Percentiles rank a stretch among this genome's conserved stretches.
phyloP scores from a whole-genome alignment of 2,329 filamentous ascomycete species.

The Xylariales sp. region DNA sequence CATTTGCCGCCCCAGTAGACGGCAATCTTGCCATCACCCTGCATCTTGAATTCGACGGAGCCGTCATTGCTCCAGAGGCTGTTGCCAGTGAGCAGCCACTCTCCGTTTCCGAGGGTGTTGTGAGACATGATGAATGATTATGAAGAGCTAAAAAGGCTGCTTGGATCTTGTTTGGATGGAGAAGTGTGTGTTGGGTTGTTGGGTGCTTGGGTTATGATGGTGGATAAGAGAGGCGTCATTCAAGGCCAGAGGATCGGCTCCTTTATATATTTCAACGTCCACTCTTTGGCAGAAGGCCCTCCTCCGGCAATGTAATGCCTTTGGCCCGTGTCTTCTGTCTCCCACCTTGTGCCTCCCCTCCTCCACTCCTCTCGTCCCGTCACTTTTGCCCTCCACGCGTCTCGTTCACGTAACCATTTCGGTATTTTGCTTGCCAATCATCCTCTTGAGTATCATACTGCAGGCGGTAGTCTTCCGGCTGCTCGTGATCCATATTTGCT shows the following conservation, averaged over 20 bases:
- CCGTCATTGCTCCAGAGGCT: conserved; percentile 50
- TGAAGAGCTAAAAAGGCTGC: neutral
- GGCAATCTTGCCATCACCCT: conserved; percentile 49
- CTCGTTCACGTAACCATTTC: neutral
- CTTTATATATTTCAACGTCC: conserved; percentile 25
- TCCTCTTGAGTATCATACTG: neutral
- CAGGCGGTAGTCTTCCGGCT: neutral
- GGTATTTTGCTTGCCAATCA: neutral
- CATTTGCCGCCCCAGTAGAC: conserved; percentile 49
- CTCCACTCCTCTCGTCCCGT: neutral
- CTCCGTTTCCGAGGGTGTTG: conserved; percentile 49
- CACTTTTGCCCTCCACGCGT: neutral
- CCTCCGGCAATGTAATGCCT: neutral
- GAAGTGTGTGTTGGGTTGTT: neutral
- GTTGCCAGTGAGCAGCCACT: conserved; percentile 47
- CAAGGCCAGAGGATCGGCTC: neutral
- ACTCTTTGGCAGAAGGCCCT: neutral
- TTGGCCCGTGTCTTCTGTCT: conserved; percentile 4
- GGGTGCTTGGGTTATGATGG: conserved; percentile 1
- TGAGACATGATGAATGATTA: conserved; percentile 34
- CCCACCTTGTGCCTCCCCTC: neutral
- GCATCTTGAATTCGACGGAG: conserved; percentile 50
- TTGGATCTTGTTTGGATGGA: neutral
- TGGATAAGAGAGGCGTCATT: neutral
- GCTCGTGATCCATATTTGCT: neutral